Base-by-base conservation (phyloP, 352 stramenopile species). In the Halophytophthora polymorphica region DNA sequence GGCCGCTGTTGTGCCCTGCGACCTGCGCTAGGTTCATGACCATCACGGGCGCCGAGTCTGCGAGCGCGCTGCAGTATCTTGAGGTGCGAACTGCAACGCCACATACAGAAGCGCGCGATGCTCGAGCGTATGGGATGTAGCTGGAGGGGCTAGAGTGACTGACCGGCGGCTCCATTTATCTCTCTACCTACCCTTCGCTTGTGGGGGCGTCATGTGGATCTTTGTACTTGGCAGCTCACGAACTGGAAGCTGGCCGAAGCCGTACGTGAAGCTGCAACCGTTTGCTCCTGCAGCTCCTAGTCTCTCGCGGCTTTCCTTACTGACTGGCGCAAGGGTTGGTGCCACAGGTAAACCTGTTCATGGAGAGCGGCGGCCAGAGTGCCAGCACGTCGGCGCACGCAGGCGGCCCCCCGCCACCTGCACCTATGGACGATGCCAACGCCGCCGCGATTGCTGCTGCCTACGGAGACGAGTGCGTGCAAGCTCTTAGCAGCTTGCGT, bases 1-100 rank as follows among this genome's bases (percentile, higher is more conserved):
- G 13, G 2, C n/a, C 39, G 15, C 25, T 19, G 45, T n/a, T n/a
- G n/a, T n/a, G n/a, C n/a, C n/a, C n/a, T n/a, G n/a, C n/a, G n/a
- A n/a, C n/a, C n/a, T n/a, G n/a, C n/a, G n/a, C n/a, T 58, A 94
- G 83, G 39, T 94, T 94, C 54, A 92, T 94, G 83, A 83, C 57
- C 67, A 89, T 94, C 64, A 94, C 83, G 6, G 81, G 83, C 21
- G 77, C 79, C 13, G 80, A 88, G 45, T 69, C 73, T 2, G 64
- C 54, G 25, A 87, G 76, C 39, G 83, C 83, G 19, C 47, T 70
- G 39, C 83, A 92, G 57, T 94, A 75, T 53, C 64, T 94, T 10
- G 78, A 93, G 63, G 80, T 84, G 35, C 22, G 56, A 33, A 33
- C 17, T n/a, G 17, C 21, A n/a, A n/a, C n/a, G n/a, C n/a, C n/a